A percentile compares a stretch with the other conserved stretches of the same genome.
Evolutionary conservation across 192 early-diverging fungal genomes (phyloP).

Genomic region (Coemansia sp.): DNA sequence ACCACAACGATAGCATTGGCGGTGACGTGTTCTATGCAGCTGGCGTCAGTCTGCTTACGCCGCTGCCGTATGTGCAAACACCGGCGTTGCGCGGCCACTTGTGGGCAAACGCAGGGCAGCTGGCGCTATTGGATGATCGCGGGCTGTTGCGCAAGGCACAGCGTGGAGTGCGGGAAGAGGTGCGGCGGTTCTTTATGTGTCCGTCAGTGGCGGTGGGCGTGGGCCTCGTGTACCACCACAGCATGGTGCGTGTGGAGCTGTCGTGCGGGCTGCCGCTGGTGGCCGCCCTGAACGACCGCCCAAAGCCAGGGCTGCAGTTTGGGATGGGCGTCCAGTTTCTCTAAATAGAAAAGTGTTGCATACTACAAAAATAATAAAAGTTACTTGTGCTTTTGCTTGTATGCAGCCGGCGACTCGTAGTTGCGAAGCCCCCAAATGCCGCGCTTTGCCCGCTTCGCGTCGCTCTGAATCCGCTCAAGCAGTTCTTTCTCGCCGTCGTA

Average conservation of each 20-base stretch:
- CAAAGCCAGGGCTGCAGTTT: constrained; percentile 80
- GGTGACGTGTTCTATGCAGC: constrained; percentile 83
- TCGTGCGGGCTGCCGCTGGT: constrained; percentile 86
- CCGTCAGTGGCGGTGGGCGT: constrained; percentile 77
- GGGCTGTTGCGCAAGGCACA: constrained; percentile 18
- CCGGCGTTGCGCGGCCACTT: constrained; percentile 76
- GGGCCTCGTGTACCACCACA: constrained; percentile 85
- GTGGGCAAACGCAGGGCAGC: constrained; percentile 85
- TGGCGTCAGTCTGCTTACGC: constrained; percentile 77
- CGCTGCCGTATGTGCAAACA: constrained; percentile 66
- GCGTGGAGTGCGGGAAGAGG: constrained; percentile 23
- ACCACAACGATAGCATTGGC: constrained; percentile 78
- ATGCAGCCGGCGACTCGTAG: constrained; percentile 40
- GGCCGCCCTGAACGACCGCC: constrained; percentile 61
- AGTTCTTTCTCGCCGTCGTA: constrained; percentile 43
- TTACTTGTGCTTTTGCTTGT: constrained; percentile 19
- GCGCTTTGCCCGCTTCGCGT: constrained; percentile 31
- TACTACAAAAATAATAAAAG: neutral
- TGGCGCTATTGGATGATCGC: constrained; percentile 55
- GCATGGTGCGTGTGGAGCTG: constrained; percentile 82
- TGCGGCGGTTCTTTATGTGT: constrained; percentile 53
- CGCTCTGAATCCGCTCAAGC: constrained; percentile 28
- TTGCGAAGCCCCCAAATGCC: constrained; percentile 48
- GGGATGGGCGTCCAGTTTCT: constrained; percentile 83
- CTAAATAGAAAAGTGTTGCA: neutral